phyloP scores from a whole-genome alignment of 441 rosid genomes.

The Raphanus hybrid region DNA sequence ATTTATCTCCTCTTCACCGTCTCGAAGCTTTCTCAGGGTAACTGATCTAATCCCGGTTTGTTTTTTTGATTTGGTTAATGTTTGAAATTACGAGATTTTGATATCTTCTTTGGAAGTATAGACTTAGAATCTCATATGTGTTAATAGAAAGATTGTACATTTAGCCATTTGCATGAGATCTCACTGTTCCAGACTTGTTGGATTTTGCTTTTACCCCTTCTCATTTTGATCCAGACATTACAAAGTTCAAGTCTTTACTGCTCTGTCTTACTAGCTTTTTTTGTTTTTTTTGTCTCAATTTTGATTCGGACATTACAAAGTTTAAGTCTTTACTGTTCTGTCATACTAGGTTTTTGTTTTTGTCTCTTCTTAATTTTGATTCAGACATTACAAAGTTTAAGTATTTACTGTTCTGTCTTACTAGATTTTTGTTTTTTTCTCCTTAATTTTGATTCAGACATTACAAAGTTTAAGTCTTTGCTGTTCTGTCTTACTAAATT shows the following conservation, averaged over 20 bases:
- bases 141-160: neutral
- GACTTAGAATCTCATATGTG: no score
- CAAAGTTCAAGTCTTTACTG: neutral
- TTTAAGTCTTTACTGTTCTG: no score
- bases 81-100: neutral
- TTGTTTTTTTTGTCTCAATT: no score
- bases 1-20: constrained; percentile 16
- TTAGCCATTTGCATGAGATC: constrained; percentile 10
- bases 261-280: no score
- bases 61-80: neutral
- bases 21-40: constrained; percentile 19
- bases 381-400: no score
- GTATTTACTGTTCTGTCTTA: no score
- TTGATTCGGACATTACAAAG: no score
- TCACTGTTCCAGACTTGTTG: neutral
- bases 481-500: neutral
- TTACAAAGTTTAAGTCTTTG: neutral
- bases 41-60: neutral
- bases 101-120: neutral
- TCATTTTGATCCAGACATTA: neutral
- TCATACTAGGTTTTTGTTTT: no score
- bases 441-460: neutral
- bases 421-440: no score
- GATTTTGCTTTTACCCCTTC: neutral
- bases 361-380: no score